A percentile compares a stretch with the other conserved stretches of the same genome.
These are phyloP conservation scores for Kregervanrija pseudodelftensis DNA, from an alignment of 805 yeast species.

Conservation along the genomic window DNA sequence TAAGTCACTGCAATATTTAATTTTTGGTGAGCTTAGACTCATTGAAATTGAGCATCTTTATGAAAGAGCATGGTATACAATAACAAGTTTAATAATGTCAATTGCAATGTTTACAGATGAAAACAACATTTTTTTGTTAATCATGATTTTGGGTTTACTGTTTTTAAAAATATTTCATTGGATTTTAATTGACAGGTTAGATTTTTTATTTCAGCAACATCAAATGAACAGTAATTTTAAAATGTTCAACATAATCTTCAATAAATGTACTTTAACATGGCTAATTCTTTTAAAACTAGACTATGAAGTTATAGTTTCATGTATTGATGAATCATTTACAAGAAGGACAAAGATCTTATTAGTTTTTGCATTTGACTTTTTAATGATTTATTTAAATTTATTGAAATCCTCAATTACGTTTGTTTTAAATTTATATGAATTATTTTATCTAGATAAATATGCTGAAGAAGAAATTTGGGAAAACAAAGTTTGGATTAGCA, in stretches of 20 bases:
- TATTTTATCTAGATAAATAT: conserved; percentile 35
- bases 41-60: conserved; percentile 70
- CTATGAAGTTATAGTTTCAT: conserved; percentile 41
- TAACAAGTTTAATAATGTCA: conserved; percentile 56
- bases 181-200: conserved; percentile 49
- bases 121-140: conserved; percentile 36
- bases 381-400: conserved; percentile 51
- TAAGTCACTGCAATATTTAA: conserved; percentile 39
- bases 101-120: conserved; percentile 44
- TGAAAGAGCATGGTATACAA: conserved; percentile 57
- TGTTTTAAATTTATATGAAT: conserved; percentile 49
- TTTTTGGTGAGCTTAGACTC: conserved; percentile 71
- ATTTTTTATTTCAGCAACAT: conserved; percentile 38
- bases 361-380: conserved; percentile 71
- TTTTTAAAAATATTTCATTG: conserved; percentile 70
- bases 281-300: conserved; percentile 42
- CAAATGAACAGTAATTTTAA: conserved; percentile 21
- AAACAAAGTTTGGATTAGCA: conserved; percentile 50
- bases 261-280: conserved; percentile 39
- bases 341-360: conserved; percentile 51
- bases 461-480: conserved; percentile 70
- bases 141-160: conserved; percentile 31
- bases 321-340: conserved; percentile 49
- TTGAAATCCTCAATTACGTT: conserved; percentile 40
- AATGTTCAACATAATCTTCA: conserved; percentile 21